phyloP scores from a whole-genome alignment of 257 asterid genomes.

The Fraxinus quadrangulata region DNA sequence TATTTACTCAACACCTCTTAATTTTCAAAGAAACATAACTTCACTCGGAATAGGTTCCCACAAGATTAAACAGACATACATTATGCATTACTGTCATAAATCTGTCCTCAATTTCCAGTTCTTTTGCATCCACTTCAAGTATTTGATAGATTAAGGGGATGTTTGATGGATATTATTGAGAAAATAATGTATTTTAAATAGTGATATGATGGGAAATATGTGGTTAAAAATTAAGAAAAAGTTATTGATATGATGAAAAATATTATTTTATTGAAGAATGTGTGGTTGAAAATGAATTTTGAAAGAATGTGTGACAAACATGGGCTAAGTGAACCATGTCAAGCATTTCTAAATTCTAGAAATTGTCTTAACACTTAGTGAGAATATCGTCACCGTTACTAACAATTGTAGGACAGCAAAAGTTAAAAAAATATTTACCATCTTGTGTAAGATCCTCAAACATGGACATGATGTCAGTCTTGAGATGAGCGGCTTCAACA shows the following conservation, averaged over 20 bases:
- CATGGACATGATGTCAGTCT: slow-evolving; percentile 52
- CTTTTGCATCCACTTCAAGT: background rate
- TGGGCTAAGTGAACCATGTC: background rate
- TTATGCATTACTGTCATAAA: background rate
- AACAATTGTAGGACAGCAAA: background rate
- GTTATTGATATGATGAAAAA: too few species aligned
- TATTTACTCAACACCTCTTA: background rate
- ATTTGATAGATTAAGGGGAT: background rate
- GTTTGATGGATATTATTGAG: too few species aligned
- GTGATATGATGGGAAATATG: too few species aligned
- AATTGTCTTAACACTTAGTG: background rate
- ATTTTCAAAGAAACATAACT: background rate
- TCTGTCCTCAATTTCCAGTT: background rate
- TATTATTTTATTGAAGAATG: too few species aligned
- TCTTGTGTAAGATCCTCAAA: slow-evolving; percentile 75
- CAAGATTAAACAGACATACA: background rate
- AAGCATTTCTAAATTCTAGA: background rate
- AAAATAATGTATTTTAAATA: too few species aligned
- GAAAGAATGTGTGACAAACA: too few species aligned
- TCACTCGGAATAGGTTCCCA: background rate
- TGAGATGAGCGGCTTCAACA: slow-evolving; percentile 37
- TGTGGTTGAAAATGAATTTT: too few species aligned
- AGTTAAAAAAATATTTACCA: slow-evolving; percentile 38
- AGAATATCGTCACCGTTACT: background rate
- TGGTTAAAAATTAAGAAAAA: too few species aligned